Evolutionary conservation across 2,329 filamentous ascomycete genomes (phyloP), one percentile per base, ranked within the genome.

Genomic region (Ascochyta viciae-villosae): DNA sequence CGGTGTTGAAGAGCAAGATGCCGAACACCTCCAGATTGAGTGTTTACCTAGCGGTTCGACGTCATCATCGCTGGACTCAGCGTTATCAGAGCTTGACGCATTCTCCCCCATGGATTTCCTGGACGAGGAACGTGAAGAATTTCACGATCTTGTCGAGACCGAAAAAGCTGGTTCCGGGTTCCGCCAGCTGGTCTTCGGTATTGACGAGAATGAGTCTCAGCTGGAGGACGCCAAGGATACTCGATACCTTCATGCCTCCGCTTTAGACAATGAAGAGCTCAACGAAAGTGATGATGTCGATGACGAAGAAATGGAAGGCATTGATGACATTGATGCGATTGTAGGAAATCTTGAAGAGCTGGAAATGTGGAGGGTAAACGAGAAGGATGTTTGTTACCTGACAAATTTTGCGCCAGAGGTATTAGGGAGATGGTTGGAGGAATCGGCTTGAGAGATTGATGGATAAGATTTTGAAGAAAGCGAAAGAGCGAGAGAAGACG

Each of bases 331-430:
- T 8, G 50, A 63, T 15, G 51, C 51, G 1, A 54, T 67, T 9
- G 45, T 67, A 15, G 41, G 35, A 2, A 63, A 63, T 26, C 42
- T 66, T 48, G 49, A 58, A 27, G 55, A 66, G 9, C 27, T 42
- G 3, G 54, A 50, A 10, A 49, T 57, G 8, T 43, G 55, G 9
- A 27, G 47, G 7, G 51, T 52, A 4, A 58, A 55, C 26, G 53
- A 52, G 5, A 26, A 24, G 5, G 65, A 67, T 22, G 33, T 67
- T 6, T 52, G 49, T 16, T 67, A 61, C 35, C 51, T 66, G 58
- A 54, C 50, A 5, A 67, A 66, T n/a, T 66, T 67, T 27, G 63
- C 63, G 13, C 65, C 65, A 24, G 57, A 58, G 2, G 24, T 67
- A 41, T 24, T 67, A 19, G 43, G 63, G 19, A 31, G n/a, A n/a